Evolutionary conservation across 257 asterid species (phyloP), one percentile per base, ranked within the genome.

Genomic region (Solanum etuberosum): DNA sequence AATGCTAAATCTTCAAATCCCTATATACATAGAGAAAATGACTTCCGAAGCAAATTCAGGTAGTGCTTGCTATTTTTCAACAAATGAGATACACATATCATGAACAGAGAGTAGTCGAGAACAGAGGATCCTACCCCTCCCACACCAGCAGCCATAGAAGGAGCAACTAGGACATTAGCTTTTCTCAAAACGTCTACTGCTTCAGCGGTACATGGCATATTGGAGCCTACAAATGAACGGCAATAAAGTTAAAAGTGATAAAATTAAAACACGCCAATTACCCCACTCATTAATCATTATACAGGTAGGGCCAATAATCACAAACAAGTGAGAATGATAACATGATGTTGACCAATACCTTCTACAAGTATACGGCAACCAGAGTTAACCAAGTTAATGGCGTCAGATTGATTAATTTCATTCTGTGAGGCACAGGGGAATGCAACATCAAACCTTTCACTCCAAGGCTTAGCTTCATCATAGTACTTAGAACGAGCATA

Each of bases 141-240:
- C 83, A 96, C 99, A 83, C 99, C 99, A 86, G 98, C 96, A 89
- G 99, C 98, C 93, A 95, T 93, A 73, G 99, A 94, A 76, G 99
- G 98, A 86, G 99, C 99, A 85, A 95, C 95, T 48, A 94, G 90
- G 87, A 97, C 94, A 89, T 92, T 94, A 48, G 96, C 98, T 93
- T 96, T 95, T 86, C 98, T 93, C 87, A 97, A 88, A 81, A 97
- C 92, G 85, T 97, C 99, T 86, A 93, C 95, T 70, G 99, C 99
- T 88, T 94, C 99, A 37, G 98, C 95, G 37, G 96, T 93, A 87
- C 98, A 95, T 25, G 99, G 99, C 99, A 97, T 97, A 91, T 93
- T 97, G 72, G 99, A 97, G 43, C 99, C 99, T 97, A 83, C 88
- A 86, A 86, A 86, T 8, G 42, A 83, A 87, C 51, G 16, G 23